Base-by-base conservation (phyloP, 768 basidiomycete genomes). In the Suillus paluster region DNA sequence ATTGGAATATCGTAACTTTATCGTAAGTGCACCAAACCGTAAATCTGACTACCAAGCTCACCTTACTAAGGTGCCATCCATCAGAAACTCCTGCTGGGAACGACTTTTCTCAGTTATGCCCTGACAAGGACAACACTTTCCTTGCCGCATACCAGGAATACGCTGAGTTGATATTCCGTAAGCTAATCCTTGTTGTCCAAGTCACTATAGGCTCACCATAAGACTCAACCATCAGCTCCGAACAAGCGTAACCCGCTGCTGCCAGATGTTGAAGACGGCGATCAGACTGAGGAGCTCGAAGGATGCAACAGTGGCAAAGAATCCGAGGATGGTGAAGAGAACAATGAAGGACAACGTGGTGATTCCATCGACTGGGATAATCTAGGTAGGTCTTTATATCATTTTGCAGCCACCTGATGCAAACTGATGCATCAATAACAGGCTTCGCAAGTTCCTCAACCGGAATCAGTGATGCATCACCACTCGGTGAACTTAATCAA, bases 1-100 rank as follows among this genome's bases (percentile, higher is more conserved):
- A 61, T 41, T 61, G 60, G 60, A 54, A 61, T 10, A 48, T 61
- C 9, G 30, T 55, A 4, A 46, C 60, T 12, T 27, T 61, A 25
- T 57, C 17, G 23, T 61, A 21, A 61, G 50, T 4, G 44, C 50
- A 23, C n/a, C 14, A 12, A 44, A 53, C 12, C 5, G 5, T 21
- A 14, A 45, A 45, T 3, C 10, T 45, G 44, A 45, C 44, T 45
- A 45, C 11, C 5, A 12, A 45, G 14, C 34, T 36, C 52, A 30
- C 52, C 4, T 27, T 30, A 36, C 30, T n/a, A 21, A 60, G 59
- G 27, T 60, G 48, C 25, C 59, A 60, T 27, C 59, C 52, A 21
- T 21, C 44, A 1, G 41, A 41, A 34, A 60, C 59, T 6, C 50
- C 59, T 9, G 38, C 44, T 23, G 52, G 59, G 14, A 34, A 23